These are phyloP conservation scores for Pichia sp. DNA, from an alignment of 1,139 yeast species.

Conservation along the genomic window DNA sequence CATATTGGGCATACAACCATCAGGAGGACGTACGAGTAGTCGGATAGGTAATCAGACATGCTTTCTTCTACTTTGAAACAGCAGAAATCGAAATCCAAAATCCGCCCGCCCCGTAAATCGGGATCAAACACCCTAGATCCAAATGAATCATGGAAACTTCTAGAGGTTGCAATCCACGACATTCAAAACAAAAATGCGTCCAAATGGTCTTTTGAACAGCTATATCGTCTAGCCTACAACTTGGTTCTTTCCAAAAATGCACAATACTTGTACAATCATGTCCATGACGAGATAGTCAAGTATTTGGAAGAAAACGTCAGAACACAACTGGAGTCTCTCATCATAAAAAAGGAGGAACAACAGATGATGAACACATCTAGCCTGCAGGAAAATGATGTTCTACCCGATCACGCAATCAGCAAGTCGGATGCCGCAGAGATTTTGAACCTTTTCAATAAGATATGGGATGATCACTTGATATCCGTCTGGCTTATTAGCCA, in stretches of 20 bases:
- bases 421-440: slow-evolving; percentile 31
- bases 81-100: slow-evolving; percentile 41
- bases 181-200: slow-evolving; percentile 75
- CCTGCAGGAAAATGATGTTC: not conserved
- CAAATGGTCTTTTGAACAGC: slow-evolving; percentile 73
- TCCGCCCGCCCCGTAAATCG: slow-evolving; percentile 65
- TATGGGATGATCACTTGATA: slow-evolving; percentile 74
- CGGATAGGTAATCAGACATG: not conserved
- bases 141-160: slow-evolving; percentile 63
- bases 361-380: not conserved
- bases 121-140: slow-evolving; percentile 46
- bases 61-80: slow-evolving; percentile 28
- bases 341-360: slow-evolving; percentile 6
- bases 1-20: not conserved
- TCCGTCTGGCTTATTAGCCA: slow-evolving; percentile 82
- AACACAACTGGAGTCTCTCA: slow-evolving; percentile 6
- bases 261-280: slow-evolving; percentile 60
- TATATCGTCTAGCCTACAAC: slow-evolving; percentile 78
- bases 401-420: not conserved
- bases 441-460: slow-evolving; percentile 43
- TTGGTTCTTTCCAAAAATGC: slow-evolving; percentile 75
- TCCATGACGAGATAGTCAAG: slow-evolving; percentile 45
- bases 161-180: slow-evolving; percentile 71
- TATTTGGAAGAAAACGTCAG: slow-evolving; percentile 40
- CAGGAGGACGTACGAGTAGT: not conserved